Evolutionary conservation across 2,329 filamentous ascomycete species (phyloP).

Genomic region (Cladosporium velox): DNA sequence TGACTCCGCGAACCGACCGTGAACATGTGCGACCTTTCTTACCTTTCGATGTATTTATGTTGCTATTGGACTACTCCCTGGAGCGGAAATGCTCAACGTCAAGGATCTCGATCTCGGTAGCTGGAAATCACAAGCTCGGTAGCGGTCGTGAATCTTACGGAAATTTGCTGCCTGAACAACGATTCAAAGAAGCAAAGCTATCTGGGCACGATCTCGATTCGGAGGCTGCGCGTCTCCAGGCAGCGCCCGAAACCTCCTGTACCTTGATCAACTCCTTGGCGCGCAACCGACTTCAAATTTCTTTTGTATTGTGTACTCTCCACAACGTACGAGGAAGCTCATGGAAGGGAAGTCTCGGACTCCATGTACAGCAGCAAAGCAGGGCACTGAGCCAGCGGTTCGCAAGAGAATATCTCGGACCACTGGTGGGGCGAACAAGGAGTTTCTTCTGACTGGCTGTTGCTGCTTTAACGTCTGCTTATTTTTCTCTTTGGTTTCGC

Average conservation of each 20-base stretch:
- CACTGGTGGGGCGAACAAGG: conserved; percentile 5
- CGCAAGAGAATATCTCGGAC: not conserved
- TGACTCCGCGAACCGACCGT: not conserved
- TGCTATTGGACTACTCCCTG: not conserved
- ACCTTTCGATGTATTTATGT: conserved; percentile 14
- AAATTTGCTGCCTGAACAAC: not conserved
- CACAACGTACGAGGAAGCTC: not conserved
- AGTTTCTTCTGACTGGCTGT: conserved; percentile 10
- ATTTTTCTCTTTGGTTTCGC: not conserved
- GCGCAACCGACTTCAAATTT: not conserved
- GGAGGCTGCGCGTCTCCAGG: not conserved
- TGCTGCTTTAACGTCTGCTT: not conserved
- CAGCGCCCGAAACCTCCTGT: not conserved
- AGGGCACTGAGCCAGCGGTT: not conserved
- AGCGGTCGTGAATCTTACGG: not conserved
- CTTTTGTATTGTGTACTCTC: conserved; percentile 11
- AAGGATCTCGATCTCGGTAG: not conserved
- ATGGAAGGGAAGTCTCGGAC: not conserved
- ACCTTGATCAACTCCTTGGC: not conserved
- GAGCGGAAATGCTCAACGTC: not conserved
- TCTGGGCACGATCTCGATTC: no score
- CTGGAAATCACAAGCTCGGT: not conserved
- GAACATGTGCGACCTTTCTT: not conserved
- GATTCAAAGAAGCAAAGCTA: not conserved
- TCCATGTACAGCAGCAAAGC: conserved; percentile 12